Base-by-base conservation (phyloP, 2,329 filamentous ascomycete genomes). In the Penicillium psychrosexuale region DNA sequence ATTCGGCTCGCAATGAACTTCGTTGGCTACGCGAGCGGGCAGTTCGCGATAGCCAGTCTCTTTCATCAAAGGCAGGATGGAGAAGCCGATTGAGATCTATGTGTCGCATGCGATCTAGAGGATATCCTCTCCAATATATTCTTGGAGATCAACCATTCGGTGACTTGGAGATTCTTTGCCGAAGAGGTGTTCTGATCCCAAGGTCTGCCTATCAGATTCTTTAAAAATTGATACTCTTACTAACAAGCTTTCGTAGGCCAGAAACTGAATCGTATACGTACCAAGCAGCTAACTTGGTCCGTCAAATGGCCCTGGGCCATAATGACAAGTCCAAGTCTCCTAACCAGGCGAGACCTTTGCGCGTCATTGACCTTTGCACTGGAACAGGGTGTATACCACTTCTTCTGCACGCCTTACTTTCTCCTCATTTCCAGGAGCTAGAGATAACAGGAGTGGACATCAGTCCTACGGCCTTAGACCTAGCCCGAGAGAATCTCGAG, bases 311-410 rank as follows among this genome's bases (percentile, higher is more conserved):
- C 17, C 27, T 34, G n/a, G 51, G 31, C 33, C 33, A 8, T 36
- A 39, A 7, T 15, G 33, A 31, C 22, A 37, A 49, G 5, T 30
- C 28, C 8, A 17, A 44, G 8, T 43, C 47, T 33, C 9, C 42
- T 8, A 31, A 27, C 7, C 28, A 28, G 31, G 17, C 17, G 19
- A 60, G 62, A 63, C 58, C 66, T 15, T 63, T 95, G 12, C 81
- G 80, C 12, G 77, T 97, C 38, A 72, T 97, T 8, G 94, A 99
- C 71, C 78, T 97, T 30, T 97, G 94, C 72, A 92, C 91, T 0
- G 94, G 94, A 9, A 90, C 89, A 5, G 94, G 94, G 5, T 97
- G 93, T 74, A 96, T 97, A 59, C 83, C 91, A 0, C 81, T 97
- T 8, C 82, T 90, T 3, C 79, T 96, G 7, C 84, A 88, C 58